Base-by-base conservation (phyloP, 2,329 filamentous ascomycete species). In the Sporothrix protearum region DNA sequence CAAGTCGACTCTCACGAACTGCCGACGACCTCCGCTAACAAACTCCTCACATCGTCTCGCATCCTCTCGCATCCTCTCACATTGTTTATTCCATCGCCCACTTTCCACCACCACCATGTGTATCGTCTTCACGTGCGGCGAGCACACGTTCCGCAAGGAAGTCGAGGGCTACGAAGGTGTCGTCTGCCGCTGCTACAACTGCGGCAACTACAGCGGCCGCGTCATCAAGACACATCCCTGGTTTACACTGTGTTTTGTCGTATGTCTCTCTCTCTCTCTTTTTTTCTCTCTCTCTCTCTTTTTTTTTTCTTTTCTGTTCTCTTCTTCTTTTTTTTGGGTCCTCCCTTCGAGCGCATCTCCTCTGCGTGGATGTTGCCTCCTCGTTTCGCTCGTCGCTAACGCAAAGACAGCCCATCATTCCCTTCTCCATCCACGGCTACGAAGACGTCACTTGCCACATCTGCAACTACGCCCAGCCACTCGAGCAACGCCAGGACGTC, bases 171-270 rank as follows among this genome's bases (percentile, higher is more conserved):
- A 89, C 77, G 86, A 90, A 76, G 85, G 86, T 75, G 79, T 89
- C 73, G 79, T 86, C 69, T 89, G 86, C 77, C 88, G 88, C 76
- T 91, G 88, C 77, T 85, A 88, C 79, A 89, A 90, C 80, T 91
- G 88, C 79, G 88, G 88, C 69, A 91, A 91, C 82, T 88, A 86
- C 80, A 83, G 85, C 2, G 88, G 83, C 16, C 83, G 82, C 73
- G 88, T 90, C 71, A 83, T 88, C 77, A 90, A 90, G 79, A 85
- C 84, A 72, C 85, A 89, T 72, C 88, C 88, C 55, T 93, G 91
- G 89, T 94, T 94, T 77, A 94, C 92, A 5, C 89, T 94, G 77
- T 94, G 91, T 84, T 93, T 92, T 80, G 81, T 93, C 69, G 88
- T 89, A 80, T 77, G 86, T 53, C 51, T 69, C 49, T 45, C 45